These are phyloP conservation scores for Pichia californica DNA, from an alignment of 805 yeast species.

Conservation along the genomic window DNA sequence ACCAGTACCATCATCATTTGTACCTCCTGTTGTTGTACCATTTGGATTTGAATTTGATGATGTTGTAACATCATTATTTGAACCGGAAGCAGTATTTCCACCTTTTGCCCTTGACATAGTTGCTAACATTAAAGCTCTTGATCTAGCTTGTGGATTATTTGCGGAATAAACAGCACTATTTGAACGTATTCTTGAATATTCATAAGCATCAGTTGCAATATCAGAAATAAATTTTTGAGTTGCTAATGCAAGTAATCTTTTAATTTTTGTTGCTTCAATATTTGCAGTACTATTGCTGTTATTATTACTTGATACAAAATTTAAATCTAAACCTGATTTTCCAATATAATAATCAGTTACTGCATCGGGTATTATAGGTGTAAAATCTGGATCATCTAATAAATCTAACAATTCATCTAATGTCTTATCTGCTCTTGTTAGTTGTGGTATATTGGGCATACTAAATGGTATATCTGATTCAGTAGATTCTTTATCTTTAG, in stretches of 20 bases:
- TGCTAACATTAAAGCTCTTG: slow-evolving; percentile 63
- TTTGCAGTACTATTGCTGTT: slow-evolving; percentile 10
- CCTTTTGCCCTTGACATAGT: slow-evolving; percentile 35
- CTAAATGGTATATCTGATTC: neutral
- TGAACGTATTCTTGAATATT: slow-evolving; percentile 88
- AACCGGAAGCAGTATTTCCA: neutral
- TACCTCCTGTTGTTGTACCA: neutral
- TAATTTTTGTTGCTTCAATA: slow-evolving; percentile 32
- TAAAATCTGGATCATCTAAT: slow-evolving; percentile 91
- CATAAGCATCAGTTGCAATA: slow-evolving; percentile 94
- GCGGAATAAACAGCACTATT: slow-evolving; percentile 80
- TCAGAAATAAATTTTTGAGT: slow-evolving; percentile 94
- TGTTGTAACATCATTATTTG: slow-evolving; percentile 20
- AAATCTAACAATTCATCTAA: slow-evolving; percentile 76
- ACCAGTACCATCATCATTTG: neutral
- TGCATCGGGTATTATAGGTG: slow-evolving; percentile 95
- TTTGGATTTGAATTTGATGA: slow-evolving; percentile 13
- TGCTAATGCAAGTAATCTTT: slow-evolving; percentile 83
- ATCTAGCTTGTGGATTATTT: slow-evolving; percentile 79
- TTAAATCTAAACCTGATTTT: slow-evolving; percentile 21
- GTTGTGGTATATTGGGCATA: slow-evolving; percentile 43
- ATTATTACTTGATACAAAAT: neutral
- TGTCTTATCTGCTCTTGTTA: slow-evolving; percentile 73
- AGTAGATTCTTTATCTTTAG: too few species aligned
- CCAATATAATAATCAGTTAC: slow-evolving; percentile 89